phyloP scores from a whole-genome alignment of 495 filamentous ascomycete genomes.

The Hypoxylon lienhwacheense region DNA sequence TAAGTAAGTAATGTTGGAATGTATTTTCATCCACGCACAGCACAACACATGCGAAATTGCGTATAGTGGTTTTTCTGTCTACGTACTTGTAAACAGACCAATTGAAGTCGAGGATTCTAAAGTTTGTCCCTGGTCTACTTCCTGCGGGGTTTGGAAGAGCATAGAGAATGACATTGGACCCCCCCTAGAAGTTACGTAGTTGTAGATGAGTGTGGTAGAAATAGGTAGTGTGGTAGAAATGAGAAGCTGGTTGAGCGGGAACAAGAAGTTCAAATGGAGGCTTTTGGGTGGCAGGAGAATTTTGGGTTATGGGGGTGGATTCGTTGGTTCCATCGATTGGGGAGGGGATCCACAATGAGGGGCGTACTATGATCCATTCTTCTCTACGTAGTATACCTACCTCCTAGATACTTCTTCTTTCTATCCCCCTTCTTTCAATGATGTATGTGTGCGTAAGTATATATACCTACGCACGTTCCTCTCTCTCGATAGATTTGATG shows the following conservation, averaged over 20 bases:
- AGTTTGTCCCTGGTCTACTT: conserved; percentile 21
- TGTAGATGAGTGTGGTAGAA: conserved; percentile 3
- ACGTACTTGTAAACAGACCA: conserved; percentile 30
- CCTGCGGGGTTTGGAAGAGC: conserved; percentile 33
- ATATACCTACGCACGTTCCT: too few relatives aligned
- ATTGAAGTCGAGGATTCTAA: conserved; percentile 29
- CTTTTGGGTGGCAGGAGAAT: neutral
- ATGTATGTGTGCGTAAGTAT: too few relatives aligned
- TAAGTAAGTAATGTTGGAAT: conserved; percentile 1
- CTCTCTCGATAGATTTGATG: too few relatives aligned
- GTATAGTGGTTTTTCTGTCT: conserved; percentile 5
- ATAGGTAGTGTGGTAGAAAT: conserved; percentile 1
- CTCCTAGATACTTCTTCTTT: too few relatives aligned
- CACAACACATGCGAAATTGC: conserved; percentile 12
- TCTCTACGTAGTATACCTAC: too few relatives aligned
- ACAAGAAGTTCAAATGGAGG: conserved; percentile 14
- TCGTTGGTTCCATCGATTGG: neutral
- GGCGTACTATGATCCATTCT: too few relatives aligned
- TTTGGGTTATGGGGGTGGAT: neutral
- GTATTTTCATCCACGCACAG: conserved; percentile 24
- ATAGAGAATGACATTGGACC: conserved; percentile 32
- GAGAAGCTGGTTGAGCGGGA: conserved; percentile 10
- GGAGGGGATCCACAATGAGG: too few relatives aligned
- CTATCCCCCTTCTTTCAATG: too few relatives aligned
- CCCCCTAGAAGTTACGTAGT: conserved; percentile 31